Evolutionary conservation across 495 filamentous ascomycete genomes (phyloP).

Genomic region (Tuber aestivum): DNA sequence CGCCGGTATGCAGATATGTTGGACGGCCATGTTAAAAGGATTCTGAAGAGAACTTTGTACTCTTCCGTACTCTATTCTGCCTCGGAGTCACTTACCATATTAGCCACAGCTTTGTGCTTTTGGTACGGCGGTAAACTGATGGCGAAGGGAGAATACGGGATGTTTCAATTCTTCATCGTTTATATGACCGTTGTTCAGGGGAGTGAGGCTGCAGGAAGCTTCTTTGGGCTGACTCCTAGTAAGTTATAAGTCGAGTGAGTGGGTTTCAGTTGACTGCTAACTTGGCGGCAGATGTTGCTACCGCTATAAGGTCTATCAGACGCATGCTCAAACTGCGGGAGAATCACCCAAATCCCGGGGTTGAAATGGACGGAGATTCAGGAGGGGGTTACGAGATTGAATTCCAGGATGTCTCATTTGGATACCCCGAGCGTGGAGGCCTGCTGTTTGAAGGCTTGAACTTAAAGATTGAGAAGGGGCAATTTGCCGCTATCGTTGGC

Average conservation of each 20-base stretch:
- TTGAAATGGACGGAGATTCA: constrained; percentile 7
- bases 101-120: constrained; percentile 54
- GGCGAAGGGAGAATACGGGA: constrained; percentile 27
- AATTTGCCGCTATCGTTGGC: constrained; percentile 65
- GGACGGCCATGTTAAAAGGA: constrained; percentile 49
- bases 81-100: constrained; percentile 50
- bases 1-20: constrained; percentile 50
- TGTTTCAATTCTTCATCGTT: constrained; percentile 43
- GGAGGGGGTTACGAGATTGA: constrained; percentile 52
- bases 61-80: constrained; percentile 51
- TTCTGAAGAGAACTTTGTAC: constrained; percentile 51
- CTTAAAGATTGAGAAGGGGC: constrained; percentile 57
- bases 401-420: constrained; percentile 55
- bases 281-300: constrained; percentile 11
- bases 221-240: constrained; percentile 23
- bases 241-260: background rate
- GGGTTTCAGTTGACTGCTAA: background rate
- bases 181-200: constrained; percentile 43
- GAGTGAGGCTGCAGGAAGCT: constrained; percentile 35
- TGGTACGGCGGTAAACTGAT: constrained; percentile 50
- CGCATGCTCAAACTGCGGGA: constrained; percentile 23
- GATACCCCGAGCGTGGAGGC: constrained; percentile 53
- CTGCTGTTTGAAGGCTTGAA: constrained; percentile 52
- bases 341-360: constrained; percentile 1
- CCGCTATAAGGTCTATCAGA: constrained; percentile 16